phyloP scores from a whole-genome alignment of 495 filamentous ascomycete species.

The Daldinia concentrica region DNA sequence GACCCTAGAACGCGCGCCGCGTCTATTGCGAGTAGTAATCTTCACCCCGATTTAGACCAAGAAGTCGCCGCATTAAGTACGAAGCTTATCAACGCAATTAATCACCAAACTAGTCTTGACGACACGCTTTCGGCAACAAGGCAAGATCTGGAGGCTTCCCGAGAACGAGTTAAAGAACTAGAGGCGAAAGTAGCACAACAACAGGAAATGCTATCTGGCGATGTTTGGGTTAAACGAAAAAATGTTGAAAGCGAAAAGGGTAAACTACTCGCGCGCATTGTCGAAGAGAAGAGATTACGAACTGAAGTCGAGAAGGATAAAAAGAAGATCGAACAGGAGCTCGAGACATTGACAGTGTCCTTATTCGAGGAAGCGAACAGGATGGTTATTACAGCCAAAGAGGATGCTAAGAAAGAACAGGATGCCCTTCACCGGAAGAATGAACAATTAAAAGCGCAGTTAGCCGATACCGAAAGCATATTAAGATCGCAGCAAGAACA shows the following conservation, averaged over 20 bases:
- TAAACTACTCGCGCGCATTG: conserved; percentile 51
- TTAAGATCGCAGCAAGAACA: conserved; percentile 93
- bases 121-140: conserved; percentile 84
- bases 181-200: conserved; percentile 64
- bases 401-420: conserved; percentile 70
- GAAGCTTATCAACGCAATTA: conserved; percentile 96
- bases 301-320: conserved; percentile 75
- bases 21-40: conserved; percentile 47
- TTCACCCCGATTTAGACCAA: conserved; percentile 80
- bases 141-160: conserved; percentile 82
- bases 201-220: conserved; percentile 70
- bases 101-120: conserved; percentile 92
- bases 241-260: conserved; percentile 56
- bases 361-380: conserved; percentile 96
- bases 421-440: conserved; percentile 80
- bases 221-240: conserved; percentile 71
- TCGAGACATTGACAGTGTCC: conserved; percentile 87
- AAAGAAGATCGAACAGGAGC: conserved; percentile 76
- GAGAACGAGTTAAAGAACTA: conserved; percentile 71
- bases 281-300: conserved; percentile 73
- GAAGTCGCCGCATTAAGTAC: conserved; percentile 93
- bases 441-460: conserved; percentile 78
- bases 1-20: conserved; percentile 57
- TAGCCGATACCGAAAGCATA: conserved; percentile 86
- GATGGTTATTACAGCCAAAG: conserved; percentile 87